These are phyloP conservation scores for Stylosanthes scabra DNA, from an alignment of 331 rosid species.

Conservation along the genomic window DNA sequence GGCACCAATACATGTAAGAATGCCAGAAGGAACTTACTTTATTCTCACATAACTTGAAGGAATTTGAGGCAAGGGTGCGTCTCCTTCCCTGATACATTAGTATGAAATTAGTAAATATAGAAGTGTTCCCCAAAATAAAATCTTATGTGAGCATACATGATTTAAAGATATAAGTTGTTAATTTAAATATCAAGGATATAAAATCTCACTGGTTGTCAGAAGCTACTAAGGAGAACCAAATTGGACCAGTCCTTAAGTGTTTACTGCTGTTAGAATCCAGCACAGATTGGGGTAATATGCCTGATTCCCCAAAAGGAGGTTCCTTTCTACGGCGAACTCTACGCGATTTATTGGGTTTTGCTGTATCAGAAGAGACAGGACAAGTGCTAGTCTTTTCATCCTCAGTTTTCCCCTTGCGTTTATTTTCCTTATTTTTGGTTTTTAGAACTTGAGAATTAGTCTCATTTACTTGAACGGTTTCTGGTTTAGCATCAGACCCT, in stretches of 20 bases:
- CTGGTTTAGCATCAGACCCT: constrained; percentile 63
- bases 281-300: constrained; percentile 72
- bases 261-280: constrained; percentile 58
- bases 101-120: constrained; percentile 34
- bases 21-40: constrained; percentile 63
- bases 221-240: constrained; percentile 94
- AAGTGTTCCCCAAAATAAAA: background rate
- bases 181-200: constrained; percentile 36
- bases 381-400: constrained; percentile 57
- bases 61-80: constrained; percentile 75
- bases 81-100: constrained; percentile 75
- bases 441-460: constrained; percentile 56
- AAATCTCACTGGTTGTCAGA: constrained; percentile 86
- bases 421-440: constrained; percentile 69
- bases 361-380: constrained; percentile 51
- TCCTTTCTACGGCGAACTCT: constrained; percentile 81
- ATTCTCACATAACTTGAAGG: constrained; percentile 72
- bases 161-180: constrained; percentile 7
- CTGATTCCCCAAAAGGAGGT: constrained; percentile 62
- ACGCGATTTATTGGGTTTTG: constrained; percentile 68
- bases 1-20: constrained; percentile 3
- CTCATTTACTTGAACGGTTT: constrained; percentile 46
- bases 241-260: constrained; percentile 62
- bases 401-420: constrained; percentile 66
- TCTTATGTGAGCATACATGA: constrained; percentile 5